Conservation (phyloP, 148 eudicot species). For the Rhododendron griersonianum region DNA sequence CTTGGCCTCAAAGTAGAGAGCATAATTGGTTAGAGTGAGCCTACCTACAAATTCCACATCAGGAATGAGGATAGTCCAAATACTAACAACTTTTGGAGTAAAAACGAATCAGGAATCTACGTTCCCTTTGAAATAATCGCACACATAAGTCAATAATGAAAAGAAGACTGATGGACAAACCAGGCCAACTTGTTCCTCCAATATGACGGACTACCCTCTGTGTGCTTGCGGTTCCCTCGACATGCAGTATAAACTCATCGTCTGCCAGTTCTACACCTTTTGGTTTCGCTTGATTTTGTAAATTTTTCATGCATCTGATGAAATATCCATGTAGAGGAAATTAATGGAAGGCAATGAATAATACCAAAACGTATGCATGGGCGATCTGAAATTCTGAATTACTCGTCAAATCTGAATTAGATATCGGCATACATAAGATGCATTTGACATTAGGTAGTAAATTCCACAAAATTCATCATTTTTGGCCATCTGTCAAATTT, state of each 20-base stretch:
- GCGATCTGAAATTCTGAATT: background rate
- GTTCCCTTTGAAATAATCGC: background rate
- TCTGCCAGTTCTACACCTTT: slow-evolving; percentile 60
- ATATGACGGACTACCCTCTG: slow-evolving; percentile 89
- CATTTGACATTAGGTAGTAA: background rate
- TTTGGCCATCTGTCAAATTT: background rate
- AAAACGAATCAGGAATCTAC: background rate
- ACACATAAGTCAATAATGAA: background rate
- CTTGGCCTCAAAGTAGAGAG: slow-evolving; percentile 88
- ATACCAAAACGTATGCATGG: background rate
- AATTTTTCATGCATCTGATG: slow-evolving; percentile 60
- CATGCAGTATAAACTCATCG: slow-evolving; percentile 86
- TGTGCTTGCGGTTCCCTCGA: slow-evolving; percentile 78
- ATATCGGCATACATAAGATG: background rate
- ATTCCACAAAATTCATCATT: background rate
- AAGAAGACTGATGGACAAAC: slow-evolving; percentile 26
- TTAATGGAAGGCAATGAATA: background rate
- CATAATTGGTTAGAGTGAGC: slow-evolving; percentile 85
- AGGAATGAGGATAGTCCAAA: background rate
- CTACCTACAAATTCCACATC: slow-evolving; percentile 49
- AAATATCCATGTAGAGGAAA: background rate
- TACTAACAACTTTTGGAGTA: background rate
- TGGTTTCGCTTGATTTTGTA: slow-evolving; percentile 70
- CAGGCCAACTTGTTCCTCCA: slow-evolving; percentile 91
- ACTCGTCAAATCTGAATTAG: background rate